A percentile compares a stretch with the other conserved stretches of the same genome.
Evolutionary conservation across 2,329 filamentous ascomycete genomes (phyloP).

Genomic region (Pleochaeta shiraiana): DNA sequence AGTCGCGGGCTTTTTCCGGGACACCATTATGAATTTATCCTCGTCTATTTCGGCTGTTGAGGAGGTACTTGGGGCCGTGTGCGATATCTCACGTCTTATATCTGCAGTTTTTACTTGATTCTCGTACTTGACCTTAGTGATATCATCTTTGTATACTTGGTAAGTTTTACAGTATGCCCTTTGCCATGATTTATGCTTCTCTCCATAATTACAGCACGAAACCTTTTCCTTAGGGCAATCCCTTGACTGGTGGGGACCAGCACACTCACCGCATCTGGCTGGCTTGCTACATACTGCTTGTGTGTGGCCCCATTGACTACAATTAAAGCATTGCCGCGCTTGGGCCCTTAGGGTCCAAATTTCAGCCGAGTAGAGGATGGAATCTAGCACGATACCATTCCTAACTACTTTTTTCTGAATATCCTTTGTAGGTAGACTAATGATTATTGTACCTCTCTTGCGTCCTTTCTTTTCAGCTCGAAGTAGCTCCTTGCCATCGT

Average conservation of each 20-base stretch:
- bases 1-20: neutral
- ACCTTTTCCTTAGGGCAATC: neutral
- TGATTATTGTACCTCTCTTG: too few species aligned
- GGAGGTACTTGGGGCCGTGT: neutral
- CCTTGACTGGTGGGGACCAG: neutral
- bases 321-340: neutral
- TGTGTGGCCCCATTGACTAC: neutral
- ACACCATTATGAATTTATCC: neutral
- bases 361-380: neutral
- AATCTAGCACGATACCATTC: too few species aligned
- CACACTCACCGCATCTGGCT: neutral
- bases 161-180: neutral
- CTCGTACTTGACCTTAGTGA: neutral
- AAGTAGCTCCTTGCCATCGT: neutral
- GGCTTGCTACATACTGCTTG: neutral
- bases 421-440: too few species aligned
- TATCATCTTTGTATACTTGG: neutral
- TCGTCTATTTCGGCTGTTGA: neutral
- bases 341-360: neutral
- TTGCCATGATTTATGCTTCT: neutral
- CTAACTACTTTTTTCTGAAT: too few species aligned
- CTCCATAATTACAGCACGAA: neutral
- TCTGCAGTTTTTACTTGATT: neutral
- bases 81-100: neutral
- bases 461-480: neutral